These are phyloP conservation scores for Rhynchosporium agropyri DNA, from an alignment of 2,329 filamentous ascomycete species.

Conservation along the genomic window DNA sequence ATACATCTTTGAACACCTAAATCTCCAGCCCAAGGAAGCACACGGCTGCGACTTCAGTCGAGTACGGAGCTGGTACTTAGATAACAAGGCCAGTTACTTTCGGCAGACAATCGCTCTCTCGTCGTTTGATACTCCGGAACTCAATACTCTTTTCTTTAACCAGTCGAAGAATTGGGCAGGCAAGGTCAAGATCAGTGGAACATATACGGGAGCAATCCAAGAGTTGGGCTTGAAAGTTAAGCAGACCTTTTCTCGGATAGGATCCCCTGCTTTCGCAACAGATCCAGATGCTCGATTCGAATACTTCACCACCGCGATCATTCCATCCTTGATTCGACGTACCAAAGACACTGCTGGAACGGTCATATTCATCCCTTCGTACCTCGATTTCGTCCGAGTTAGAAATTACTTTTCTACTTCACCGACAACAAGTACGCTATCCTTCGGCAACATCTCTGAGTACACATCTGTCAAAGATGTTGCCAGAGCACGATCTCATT, in stretches of 20 bases:
- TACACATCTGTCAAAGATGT: slow-evolving; percentile 81
- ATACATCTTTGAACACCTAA: slow-evolving; percentile 88
- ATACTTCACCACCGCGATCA: slow-evolving; percentile 81
- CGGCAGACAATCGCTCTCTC: slow-evolving; percentile 85
- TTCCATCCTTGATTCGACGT: slow-evolving; percentile 74
- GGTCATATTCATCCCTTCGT: slow-evolving; percentile 87
- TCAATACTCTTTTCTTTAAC: slow-evolving; percentile 75
- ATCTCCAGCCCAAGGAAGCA: slow-evolving; percentile 83
- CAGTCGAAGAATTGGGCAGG: slow-evolving; percentile 82
- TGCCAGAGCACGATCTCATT: slow-evolving; percentile 83
- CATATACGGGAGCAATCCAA: slow-evolving; percentile 72
- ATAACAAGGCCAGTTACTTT: slow-evolving; percentile 76
- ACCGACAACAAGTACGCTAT: slow-evolving; percentile 53
- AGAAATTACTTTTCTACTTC: slow-evolving; percentile 88
- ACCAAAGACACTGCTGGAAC: slow-evolving; percentile 69
- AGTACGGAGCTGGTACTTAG: slow-evolving; percentile 90
- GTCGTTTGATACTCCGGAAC: slow-evolving; percentile 84
- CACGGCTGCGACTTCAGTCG: slow-evolving; percentile 94
- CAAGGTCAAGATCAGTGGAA: slow-evolving; percentile 70
- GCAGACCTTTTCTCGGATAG: slow-evolving; percentile 90
- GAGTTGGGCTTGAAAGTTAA: slow-evolving; percentile 71
- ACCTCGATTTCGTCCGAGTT: slow-evolving; percentile 92
- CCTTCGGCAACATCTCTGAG: slow-evolving; percentile 86
- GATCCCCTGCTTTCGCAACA: slow-evolving; percentile 65
- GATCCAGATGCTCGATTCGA: slow-evolving; percentile 90